A percentile compares a stretch with the other conserved stretches of the same genome.
Conservation (phyloP, 306 rosid species). For the Arachis hypogaea region DNA sequence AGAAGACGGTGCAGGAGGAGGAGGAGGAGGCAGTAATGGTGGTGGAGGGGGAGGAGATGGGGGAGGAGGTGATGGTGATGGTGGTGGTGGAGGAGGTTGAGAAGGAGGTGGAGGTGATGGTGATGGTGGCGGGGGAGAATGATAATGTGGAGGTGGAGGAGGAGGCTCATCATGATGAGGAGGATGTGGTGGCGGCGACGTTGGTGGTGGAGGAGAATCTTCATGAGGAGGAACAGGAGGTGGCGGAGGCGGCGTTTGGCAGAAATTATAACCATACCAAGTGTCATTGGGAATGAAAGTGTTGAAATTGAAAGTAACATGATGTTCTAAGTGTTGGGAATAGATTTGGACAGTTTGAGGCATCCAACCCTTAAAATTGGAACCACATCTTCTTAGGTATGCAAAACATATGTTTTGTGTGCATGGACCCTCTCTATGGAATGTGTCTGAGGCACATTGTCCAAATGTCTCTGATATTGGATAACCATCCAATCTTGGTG, state of each 20-base stretch:
- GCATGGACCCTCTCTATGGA: conserved; percentile 66
- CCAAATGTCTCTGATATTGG: conserved; percentile 62
- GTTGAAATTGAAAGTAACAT: conserved; percentile 60
- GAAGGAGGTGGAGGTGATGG: too few relatives aligned
- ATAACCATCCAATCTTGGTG: conserved; percentile 55
- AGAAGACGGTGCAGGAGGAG: too few relatives aligned
- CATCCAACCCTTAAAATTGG: conserved; percentile 63
- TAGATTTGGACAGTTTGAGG: conserved; percentile 68
- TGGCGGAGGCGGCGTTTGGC: conserved; percentile 27
- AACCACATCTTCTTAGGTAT: conserved; percentile 59
- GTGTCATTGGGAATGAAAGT: conserved; percentile 54
- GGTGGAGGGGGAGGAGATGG: too few relatives aligned
- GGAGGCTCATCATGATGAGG: too few relatives aligned
- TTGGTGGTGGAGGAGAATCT: too few relatives aligned
- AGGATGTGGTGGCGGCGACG: too few relatives aligned
- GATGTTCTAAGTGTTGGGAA: conserved; percentile 44
- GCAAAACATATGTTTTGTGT: conserved; percentile 69
- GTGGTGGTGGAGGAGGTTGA: too few relatives aligned
- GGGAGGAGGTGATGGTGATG: too few relatives aligned
- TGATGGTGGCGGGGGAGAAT: too few relatives aligned
- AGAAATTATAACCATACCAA: conserved; percentile 70
- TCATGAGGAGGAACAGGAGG: too few relatives aligned
- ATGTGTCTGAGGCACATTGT: conserved; percentile 69
- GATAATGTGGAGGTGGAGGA: too few relatives aligned
- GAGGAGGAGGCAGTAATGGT: too few relatives aligned